phyloP scores from a whole-genome alignment of 2,329 filamentous ascomycete genomes.

The Colletotrichum incanum region DNA sequence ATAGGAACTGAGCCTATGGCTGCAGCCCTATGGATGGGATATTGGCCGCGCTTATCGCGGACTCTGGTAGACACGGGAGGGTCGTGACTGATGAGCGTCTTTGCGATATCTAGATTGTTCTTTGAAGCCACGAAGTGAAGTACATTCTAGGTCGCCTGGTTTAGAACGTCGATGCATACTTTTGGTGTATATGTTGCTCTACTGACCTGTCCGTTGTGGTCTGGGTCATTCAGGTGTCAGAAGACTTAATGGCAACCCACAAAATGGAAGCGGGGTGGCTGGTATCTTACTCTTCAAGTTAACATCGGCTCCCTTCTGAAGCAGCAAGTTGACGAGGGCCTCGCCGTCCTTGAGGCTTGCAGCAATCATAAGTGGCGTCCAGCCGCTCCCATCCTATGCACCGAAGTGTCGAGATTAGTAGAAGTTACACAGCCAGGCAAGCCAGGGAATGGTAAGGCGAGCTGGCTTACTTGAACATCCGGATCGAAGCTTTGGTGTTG shows the following conservation, averaged over 20 bases:
- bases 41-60: conserved; percentile 89
- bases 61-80: conserved; percentile 81
- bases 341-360: conserved; percentile 82
- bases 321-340: conserved; percentile 76
- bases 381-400: conserved; percentile 79
- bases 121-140: conserved; percentile 96
- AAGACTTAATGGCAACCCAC: background rate
- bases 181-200: background rate
- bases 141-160: conserved; percentile 72
- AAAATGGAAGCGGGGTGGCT: background rate
- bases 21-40: conserved; percentile 91
- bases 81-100: conserved; percentile 81
- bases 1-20: conserved; percentile 93
- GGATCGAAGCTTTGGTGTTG: conserved; percentile 83
- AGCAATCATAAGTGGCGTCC: conserved; percentile 89
- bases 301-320: conserved; percentile 79
- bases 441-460: background rate
- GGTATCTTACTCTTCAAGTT: conserved; percentile 77
- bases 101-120: conserved; percentile 85
- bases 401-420: background rate
- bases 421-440: background rate
- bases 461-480: conserved; percentile 77
- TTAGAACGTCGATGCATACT: background rate
- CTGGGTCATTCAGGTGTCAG: conserved; percentile 54
- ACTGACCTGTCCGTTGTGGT: conserved; percentile 75